A percentile compares a stretch with the other conserved stretches of the same genome.
Evolutionary conservation across 768 basidiomycete species (phyloP).

Genomic region (Auricularia heimuer): DNA sequence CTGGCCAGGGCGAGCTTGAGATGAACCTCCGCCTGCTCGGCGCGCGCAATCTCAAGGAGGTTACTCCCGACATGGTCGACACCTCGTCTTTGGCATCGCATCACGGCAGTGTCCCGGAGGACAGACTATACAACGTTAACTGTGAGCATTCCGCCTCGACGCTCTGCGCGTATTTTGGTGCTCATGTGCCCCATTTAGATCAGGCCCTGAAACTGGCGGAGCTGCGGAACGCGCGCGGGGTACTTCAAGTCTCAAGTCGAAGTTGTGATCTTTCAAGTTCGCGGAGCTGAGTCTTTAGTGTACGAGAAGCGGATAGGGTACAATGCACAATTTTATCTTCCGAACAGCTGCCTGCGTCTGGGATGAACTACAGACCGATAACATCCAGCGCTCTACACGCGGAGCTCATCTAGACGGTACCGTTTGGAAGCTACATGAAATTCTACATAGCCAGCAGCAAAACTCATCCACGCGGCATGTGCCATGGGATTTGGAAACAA

Average conservation of each 20-base stretch:
- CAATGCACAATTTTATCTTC: too few relatives aligned
- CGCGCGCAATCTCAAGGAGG: conserved; percentile 65
- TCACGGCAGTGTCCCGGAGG: conserved; percentile 55
- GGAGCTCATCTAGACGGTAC: background rate
- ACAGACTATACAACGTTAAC: conserved; percentile 67
- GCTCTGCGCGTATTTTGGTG: background rate
- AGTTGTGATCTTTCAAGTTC: background rate
- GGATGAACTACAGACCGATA: too few relatives aligned
- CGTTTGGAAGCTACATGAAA: background rate
- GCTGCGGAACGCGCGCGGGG: background rate
- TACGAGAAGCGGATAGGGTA: too few relatives aligned
- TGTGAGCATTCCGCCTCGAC: conserved; percentile 42
- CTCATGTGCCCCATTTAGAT: background rate
- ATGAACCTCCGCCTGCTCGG: conserved; percentile 54
- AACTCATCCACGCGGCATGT: background rate
- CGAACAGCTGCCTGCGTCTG: too few relatives aligned
- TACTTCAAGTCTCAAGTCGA: background rate
- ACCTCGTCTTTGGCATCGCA: conserved; percentile 59
- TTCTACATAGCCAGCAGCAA: background rate
- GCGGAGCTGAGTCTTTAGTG: too few relatives aligned
- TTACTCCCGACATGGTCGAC: conserved; percentile 87
- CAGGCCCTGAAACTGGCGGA: background rate
- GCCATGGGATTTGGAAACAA: background rate
- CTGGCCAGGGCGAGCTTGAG: conserved; percentile 44
- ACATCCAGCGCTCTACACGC: background rate